Evolutionary conservation across 805 yeast genomes (phyloP), one percentile per base, ranked within the genome.

Genomic region (Kluyveromyces starmeri): DNA sequence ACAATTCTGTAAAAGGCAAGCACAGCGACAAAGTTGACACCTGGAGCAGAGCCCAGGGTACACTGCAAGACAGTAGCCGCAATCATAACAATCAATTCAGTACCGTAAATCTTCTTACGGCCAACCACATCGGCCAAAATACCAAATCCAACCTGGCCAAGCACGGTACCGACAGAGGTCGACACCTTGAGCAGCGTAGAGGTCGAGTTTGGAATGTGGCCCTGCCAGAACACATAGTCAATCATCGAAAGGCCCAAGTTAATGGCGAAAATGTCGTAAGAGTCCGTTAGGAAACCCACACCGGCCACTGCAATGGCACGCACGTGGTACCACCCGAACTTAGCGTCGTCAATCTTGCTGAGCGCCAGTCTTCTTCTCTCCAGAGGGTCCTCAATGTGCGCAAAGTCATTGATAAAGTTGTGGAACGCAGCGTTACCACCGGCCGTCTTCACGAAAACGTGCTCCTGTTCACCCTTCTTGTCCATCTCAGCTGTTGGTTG

Each of bases 371-470:
- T 73, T 71, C 89, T 75, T 71, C 94, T 78, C 61, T 83, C 92
- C 46, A 83, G 62, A 4, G 94, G 94, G 58, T 83, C 94, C 41
- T 78, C 81, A 43, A 83, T 72, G 54, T 83, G 83, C 28, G 89
- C 82, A 47, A 78, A 83, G 59, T 83, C 85, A 38, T 77, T 82
- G 43, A 81, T 53, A 60, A 72, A 82, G 55, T 83, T 84, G 65
- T 83, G 88, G 73, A 82, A 83, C 35, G 92, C 92, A 43, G 84
- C 75, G 55, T 83, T 79, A 66, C 94, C 92, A 65, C 94, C 94
- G 10, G 48, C 62, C 26, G 78, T 73, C 42, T 52, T 45, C 38
- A 58, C 47, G 36, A 50, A 54, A 28, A 36, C 59, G 16, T 42
- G 37, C 22, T 50, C 48, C 16, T 47, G 42, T 41, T 51, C 51